Percentiles rank a stretch among this genome's conserved stretches.
Evolutionary conservation across 768 basidiomycete species (phyloP).

Genomic region (Gyrodon lividus): DNA sequence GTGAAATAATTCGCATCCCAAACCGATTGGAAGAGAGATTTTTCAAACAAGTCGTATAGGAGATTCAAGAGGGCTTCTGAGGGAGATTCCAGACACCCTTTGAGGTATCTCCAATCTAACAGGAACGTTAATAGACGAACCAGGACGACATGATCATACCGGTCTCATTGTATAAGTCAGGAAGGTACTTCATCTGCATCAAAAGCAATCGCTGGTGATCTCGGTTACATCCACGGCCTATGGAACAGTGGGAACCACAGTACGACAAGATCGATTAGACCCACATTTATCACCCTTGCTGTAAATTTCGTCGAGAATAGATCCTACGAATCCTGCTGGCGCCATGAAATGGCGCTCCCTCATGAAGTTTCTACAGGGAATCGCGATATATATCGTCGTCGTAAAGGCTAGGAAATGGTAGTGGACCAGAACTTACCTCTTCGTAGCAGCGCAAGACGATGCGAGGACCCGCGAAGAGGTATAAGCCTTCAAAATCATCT

Average conservation of each 20-base stretch:
- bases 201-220: neutral
- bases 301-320: constrained; percentile 14
- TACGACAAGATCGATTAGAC: neutral
- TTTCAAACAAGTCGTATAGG: constrained; percentile 1
- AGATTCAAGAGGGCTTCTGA: constrained; percentile 4
- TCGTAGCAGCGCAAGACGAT: constrained; percentile 16
- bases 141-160: neutral
- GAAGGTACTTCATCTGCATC: neutral
- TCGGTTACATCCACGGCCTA: constrained; percentile 8
- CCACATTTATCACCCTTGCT: constrained; percentile 8
- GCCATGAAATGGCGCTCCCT: constrained; percentile 3
- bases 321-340: constrained; percentile 9
- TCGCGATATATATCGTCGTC: constrained; percentile 1
- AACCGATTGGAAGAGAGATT: constrained; percentile 7
- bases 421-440: constrained; percentile 9
- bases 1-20: constrained; percentile 1
- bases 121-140: neutral
- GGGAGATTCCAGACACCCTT: neutral
- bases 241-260: neutral
- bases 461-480: constrained; percentile 17
- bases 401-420: neutral
- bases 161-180: constrained; percentile 13
- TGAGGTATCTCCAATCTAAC: constrained; percentile 13
- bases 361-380: constrained; percentile 7
- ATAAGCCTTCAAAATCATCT: constrained; percentile 16